A percentile compares a stretch with the other conserved stretches of the same genome.
These are phyloP conservation scores for Botrytis fabae DNA, from an alignment of 2,329 filamentous ascomycete species.

Conservation along the genomic window DNA sequence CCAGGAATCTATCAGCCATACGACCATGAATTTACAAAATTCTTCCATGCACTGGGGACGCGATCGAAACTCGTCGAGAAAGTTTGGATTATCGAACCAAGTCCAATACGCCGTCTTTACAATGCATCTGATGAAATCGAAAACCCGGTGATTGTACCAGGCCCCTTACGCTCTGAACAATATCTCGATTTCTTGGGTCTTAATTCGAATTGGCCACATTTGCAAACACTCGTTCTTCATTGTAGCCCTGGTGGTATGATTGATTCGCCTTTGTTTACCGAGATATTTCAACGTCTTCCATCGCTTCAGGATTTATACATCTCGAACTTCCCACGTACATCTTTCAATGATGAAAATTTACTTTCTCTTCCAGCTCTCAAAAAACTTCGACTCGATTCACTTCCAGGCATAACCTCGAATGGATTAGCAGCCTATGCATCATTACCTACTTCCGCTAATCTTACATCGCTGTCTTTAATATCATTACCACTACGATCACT, in stretches of 20 bases:
- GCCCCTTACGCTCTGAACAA: conserved; percentile 46
- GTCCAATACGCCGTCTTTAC: conserved; percentile 41
- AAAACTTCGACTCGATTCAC: conserved; percentile 55
- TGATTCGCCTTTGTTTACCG: conserved; percentile 53
- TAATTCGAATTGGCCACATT: conserved; percentile 56
- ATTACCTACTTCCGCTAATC: conserved; percentile 46
- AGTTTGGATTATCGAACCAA: conserved; percentile 54
- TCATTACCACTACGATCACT: conserved; percentile 58
- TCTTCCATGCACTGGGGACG: conserved; percentile 61
- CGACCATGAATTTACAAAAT: conserved; percentile 55
- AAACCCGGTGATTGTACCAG: conserved; percentile 38
- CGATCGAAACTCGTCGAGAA: conserved; percentile 56
- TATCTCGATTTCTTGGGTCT: conserved; percentile 50
- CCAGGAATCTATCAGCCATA: conserved; percentile 56
- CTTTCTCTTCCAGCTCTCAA: conserved; percentile 55
- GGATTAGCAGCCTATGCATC: conserved; percentile 60
- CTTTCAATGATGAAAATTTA: conserved; percentile 58
- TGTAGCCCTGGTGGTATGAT: conserved; percentile 57
- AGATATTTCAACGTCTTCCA: conserved; percentile 53
- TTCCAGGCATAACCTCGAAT: conserved; percentile 55
- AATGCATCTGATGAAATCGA: conserved; percentile 32
- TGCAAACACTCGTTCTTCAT: conserved; percentile 59
- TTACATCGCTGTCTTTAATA: conserved; percentile 55
- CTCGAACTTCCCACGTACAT: conserved; percentile 55
- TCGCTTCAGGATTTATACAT: conserved; percentile 60